Evolutionary conservation across 208 protist genomes (phyloP).

Genomic region (Tritrichomonas musculus): DNA sequence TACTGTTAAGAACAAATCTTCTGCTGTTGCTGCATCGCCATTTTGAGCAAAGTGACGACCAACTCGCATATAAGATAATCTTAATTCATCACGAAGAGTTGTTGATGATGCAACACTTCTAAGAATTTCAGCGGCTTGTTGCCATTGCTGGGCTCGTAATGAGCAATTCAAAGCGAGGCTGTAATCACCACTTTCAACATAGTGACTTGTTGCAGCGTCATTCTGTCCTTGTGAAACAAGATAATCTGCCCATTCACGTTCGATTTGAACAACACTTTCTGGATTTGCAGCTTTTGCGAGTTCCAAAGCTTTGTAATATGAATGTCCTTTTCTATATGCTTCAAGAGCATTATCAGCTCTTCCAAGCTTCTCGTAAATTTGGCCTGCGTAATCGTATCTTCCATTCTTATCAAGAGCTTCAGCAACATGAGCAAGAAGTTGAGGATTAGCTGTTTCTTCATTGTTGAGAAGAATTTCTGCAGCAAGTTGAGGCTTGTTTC

Average conservation of each 20-base stretch:
- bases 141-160: background rate
- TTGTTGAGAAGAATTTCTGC: background rate
- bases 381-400: background rate
- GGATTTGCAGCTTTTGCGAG: background rate
- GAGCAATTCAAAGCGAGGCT: background rate
- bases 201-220: background rate
- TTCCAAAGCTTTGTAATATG: background rate
- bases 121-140: background rate
- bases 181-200: background rate
- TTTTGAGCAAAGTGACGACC: background rate
- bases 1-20: conserved; percentile 7
- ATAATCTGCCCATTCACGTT: conserved; percentile 19
- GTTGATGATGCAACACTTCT: background rate
- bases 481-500: background rate
- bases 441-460: conserved; percentile 16
- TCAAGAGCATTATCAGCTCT: background rate
- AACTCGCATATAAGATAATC: background rate
- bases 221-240: background rate
- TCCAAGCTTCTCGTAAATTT: conserved; percentile 27
- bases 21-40: background rate
- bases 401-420: background rate
- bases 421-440: background rate
- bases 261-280: background rate
- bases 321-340: background rate
- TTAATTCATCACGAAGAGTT: background rate